Conservation (phyloP, 305 asterid species). For the Plantago lanceolata region DNA sequence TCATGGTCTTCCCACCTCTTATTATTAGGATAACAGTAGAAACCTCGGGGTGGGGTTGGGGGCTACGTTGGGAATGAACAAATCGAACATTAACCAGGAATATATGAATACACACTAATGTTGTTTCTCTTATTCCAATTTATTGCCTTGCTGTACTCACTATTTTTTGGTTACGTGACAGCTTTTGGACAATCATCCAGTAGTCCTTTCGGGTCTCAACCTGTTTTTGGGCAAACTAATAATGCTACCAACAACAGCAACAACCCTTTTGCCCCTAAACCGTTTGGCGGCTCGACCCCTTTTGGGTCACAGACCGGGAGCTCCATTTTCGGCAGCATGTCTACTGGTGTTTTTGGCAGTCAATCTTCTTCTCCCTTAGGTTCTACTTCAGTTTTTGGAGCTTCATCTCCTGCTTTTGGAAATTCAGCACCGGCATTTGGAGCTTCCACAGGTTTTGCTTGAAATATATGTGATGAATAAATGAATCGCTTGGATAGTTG, state of each 20-base stretch:
- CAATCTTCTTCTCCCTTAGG: conserved; percentile 81
- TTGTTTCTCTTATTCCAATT: not conserved
- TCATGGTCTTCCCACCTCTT: too few relatives aligned
- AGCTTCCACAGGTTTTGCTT: conserved; percentile 67
- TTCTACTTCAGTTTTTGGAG: conserved; percentile 79
- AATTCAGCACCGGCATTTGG: conserved; percentile 74
- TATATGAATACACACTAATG: not conserved
- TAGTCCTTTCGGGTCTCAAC: conserved; percentile 90
- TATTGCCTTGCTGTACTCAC: conserved; percentile 14
- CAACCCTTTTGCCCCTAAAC: conserved; percentile 90
- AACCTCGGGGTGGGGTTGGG: too few relatives aligned
- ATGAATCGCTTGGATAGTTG: too few relatives aligned
- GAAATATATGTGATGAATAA: conserved; percentile 36
- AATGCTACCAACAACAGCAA: conserved; percentile 68
- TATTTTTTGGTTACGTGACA: conserved; percentile 30
- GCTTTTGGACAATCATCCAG: conserved; percentile 95
- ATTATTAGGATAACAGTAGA: too few relatives aligned
- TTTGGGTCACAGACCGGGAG: conserved; percentile 88
- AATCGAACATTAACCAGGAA: conserved; percentile 5
- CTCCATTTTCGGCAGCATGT: conserved; percentile 81
- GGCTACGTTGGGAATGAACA: not conserved
- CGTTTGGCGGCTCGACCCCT: conserved; percentile 77
- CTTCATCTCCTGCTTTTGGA: conserved; percentile 88
- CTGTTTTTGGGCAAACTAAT: conserved; percentile 78
- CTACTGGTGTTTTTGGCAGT: conserved; percentile 90